A percentile compares a stretch with the other conserved stretches of the same genome.
Evolutionary conservation across 2,329 filamentous ascomycete species (phyloP).

Genomic region (Fusarium annulatum): DNA sequence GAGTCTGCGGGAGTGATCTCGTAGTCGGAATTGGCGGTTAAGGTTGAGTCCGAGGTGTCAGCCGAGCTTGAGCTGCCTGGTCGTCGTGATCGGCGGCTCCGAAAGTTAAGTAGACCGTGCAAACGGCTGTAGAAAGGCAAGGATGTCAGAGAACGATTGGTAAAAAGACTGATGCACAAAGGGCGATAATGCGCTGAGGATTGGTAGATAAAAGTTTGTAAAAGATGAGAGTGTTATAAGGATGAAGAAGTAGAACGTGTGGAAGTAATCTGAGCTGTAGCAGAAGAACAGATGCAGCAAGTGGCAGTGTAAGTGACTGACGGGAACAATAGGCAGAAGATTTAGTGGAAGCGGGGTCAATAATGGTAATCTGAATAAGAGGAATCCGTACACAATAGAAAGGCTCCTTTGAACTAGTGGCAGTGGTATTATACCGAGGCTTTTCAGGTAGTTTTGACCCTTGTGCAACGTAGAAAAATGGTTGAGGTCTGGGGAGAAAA

Average conservation of each 20-base stretch:
- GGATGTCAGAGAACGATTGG: slow-evolving; percentile 30
- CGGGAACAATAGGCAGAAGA: slow-evolving; percentile 3
- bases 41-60: slow-evolving; percentile 34
- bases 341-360: not conserved
- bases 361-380: slow-evolving; percentile 7
- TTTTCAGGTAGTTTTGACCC: not conserved
- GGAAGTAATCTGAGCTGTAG: not conserved
- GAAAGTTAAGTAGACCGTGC: slow-evolving; percentile 38
- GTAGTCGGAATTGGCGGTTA: slow-evolving; percentile 38
- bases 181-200: not conserved
- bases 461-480: slow-evolving; percentile 11
- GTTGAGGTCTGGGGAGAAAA: not conserved
- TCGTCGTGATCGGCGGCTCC: slow-evolving; percentile 39
- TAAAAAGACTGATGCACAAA: not conserved
- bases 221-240: not conserved
- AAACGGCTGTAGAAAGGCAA: slow-evolving; percentile 33
- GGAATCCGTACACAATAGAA: slow-evolving; percentile 18
- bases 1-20: slow-evolving; percentile 30
- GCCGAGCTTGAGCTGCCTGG: slow-evolving; percentile 38
- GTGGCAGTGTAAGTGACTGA: slow-evolving; percentile 32
- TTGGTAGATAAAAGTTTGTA: not conserved
- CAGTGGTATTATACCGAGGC: slow-evolving; percentile 1
- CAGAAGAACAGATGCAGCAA: slow-evolving; percentile 1
- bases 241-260: not conserved
- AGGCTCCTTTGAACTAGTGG: not conserved